These are phyloP conservation scores for Withania somnifera DNA, from an alignment of 305 asterid species.

Conservation along the genomic window DNA sequence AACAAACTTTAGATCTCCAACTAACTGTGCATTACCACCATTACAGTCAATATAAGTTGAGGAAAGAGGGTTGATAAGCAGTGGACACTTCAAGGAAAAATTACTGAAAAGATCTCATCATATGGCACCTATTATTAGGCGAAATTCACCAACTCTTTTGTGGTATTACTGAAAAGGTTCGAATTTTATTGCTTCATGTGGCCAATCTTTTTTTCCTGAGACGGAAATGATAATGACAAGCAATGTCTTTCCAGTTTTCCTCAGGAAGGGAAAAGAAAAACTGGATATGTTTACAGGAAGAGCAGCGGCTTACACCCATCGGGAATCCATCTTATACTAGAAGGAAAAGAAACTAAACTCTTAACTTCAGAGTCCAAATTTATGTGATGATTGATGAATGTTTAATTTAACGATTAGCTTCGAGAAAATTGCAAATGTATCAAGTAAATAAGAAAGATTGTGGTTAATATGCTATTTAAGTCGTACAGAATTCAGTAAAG, in stretches of 20 bases:
- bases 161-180: background rate
- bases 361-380: too few relatives aligned
- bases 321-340: background rate
- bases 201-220: background rate
- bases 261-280: background rate
- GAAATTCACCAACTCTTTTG: background rate
- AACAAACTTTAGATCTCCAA: background rate
- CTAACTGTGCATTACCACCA: background rate
- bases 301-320: background rate
- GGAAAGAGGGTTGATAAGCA: background rate
- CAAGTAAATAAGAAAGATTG: too few relatives aligned
- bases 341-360: too few relatives aligned
- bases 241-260: background rate
- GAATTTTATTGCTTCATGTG: background rate
- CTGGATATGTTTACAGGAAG: background rate
- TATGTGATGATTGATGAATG: too few relatives aligned
- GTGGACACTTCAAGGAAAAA: background rate
- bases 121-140: background rate
- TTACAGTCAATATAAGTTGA: background rate
- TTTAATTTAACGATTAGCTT: too few relatives aligned
- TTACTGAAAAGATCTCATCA: background rate
- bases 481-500: too few relatives aligned
- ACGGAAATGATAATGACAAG: background rate
- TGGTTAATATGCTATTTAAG: too few relatives aligned
- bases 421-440: too few relatives aligned